phyloP scores from a whole-genome alignment of 305 asterid genomes.

The Salvia sclarea region DNA sequence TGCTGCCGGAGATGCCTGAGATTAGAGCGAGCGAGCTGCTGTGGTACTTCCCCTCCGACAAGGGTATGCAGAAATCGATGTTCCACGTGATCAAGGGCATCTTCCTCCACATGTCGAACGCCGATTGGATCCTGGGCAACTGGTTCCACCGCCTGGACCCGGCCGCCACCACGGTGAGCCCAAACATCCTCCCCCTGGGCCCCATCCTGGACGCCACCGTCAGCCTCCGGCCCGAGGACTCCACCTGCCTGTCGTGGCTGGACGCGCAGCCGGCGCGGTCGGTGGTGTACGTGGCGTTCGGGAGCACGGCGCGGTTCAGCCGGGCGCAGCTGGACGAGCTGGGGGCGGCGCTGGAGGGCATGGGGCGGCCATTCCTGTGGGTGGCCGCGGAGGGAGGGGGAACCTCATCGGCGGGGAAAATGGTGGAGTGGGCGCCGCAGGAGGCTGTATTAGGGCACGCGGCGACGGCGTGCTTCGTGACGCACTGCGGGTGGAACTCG shows the following conservation, averaged over 20 bases:
- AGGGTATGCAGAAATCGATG: conserved; percentile 33
- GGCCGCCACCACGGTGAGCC: background rate
- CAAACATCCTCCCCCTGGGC: conserved; percentile 47
- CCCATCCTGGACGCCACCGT: conserved; percentile 46
- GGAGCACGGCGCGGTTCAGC: conserved; percentile 49
- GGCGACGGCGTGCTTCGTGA: conserved; percentile 45
- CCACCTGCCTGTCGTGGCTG: conserved; percentile 58
- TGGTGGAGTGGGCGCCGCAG: conserved; percentile 68
- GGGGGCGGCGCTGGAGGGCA: conserved; percentile 46
- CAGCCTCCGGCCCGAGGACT: conserved; percentile 46
- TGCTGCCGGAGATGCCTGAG: conserved; percentile 46
- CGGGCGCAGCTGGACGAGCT: conserved; percentile 46
- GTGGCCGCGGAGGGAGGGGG: too few relatives aligned
- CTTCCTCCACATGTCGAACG: conserved; percentile 21
- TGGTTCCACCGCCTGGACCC: conserved; percentile 36
- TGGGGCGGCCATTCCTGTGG: conserved; percentile 55
- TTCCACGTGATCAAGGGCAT: conserved; percentile 30
- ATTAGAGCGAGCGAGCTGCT: conserved; percentile 42
- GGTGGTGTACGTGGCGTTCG: conserved; percentile 56
- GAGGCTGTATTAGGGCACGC: conserved; percentile 54
- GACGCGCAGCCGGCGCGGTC: conserved; percentile 47
- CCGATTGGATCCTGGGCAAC: conserved; percentile 42
- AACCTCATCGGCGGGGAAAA: too few relatives aligned
- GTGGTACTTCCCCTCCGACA: conserved; percentile 52
- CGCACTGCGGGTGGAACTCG: conserved; percentile 69